These are phyloP conservation scores for Mycena maculata DNA, from an alignment of 768 basidiomycete species.

Conservation along the genomic window DNA sequence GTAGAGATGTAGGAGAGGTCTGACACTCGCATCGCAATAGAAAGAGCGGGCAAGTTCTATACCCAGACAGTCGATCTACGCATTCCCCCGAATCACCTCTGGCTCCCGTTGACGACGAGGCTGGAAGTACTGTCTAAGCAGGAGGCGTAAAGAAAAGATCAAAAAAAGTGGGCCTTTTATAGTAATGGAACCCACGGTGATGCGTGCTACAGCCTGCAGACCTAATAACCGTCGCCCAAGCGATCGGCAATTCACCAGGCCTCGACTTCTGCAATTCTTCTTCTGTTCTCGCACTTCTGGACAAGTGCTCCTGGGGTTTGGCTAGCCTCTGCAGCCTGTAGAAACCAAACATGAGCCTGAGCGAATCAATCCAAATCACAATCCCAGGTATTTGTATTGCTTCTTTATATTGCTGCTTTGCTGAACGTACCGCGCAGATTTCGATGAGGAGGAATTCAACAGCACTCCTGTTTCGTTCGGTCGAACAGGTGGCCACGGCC, in stretches of 20 bases:
- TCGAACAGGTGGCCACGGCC: slow-evolving; percentile 57
- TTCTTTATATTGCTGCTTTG: slow-evolving; percentile 4
- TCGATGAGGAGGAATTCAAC: slow-evolving; percentile 79
- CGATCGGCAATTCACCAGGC: too few relatives aligned
- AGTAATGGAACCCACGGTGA: not conserved
- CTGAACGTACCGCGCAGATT: slow-evolving; percentile 60
- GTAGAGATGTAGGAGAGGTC: slow-evolving; percentile 28
- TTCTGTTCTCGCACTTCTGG: slow-evolving; percentile 29
- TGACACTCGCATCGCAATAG: slow-evolving; percentile 25
- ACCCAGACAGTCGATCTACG: slow-evolving; percentile 26
- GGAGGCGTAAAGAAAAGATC: not conserved
- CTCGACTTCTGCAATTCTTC: not conserved
- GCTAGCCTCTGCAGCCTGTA: slow-evolving; percentile 5
- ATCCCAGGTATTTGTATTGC: slow-evolving; percentile 61
- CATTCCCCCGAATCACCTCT: slow-evolving; percentile 29
- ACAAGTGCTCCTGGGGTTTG: slow-evolving; percentile 29
- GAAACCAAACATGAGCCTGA: slow-evolving; percentile 27
- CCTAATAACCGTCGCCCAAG: too few relatives aligned
- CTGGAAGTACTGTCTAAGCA: slow-evolving; percentile 30
- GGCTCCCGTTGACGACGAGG: not conserved
- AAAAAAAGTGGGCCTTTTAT: slow-evolving; percentile 8
- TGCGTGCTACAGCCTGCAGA: too few relatives aligned
- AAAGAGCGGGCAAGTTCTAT: slow-evolving; percentile 33
- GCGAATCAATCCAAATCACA: slow-evolving; percentile 69
- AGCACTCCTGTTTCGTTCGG: slow-evolving; percentile 78